Base-by-base conservation (phyloP, 2,329 filamentous ascomycete genomes). In the Fonsecaea multimorphosa region DNA sequence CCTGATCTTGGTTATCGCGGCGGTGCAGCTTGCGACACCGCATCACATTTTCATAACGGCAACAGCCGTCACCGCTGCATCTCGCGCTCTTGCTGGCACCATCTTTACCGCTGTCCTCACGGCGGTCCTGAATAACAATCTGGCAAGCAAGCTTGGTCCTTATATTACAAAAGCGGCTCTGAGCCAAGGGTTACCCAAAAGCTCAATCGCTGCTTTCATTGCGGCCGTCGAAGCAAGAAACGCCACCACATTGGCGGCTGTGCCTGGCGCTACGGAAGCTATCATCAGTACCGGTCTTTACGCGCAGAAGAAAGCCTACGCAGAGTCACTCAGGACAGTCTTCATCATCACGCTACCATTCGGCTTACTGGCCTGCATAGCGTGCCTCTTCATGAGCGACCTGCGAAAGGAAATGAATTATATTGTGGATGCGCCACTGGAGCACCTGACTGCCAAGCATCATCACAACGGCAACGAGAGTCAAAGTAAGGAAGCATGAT, bases 311-410 rank as follows among this genome's bases (percentile, higher is more conserved):
- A 61, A 64, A 22, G 64, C 64, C 22, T 64, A 52, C 32, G 60
- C 61, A 9, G 64, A 67, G 27, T 59, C 54, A n/a, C 8, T 67
- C n/a, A 40, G 64, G 38, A 24, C 64, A 4, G 40, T 60, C 3
- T 67, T 46, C 44, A 58, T 67, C 14, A 67, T 67, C 36, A 44
- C 64, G 7, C 22, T 34, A 22, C 64, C 64, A 7, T 67, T 67
- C 40, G 64, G 61, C 12, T 27, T 60, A n/a, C 14, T 64, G 16
- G 64, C 54, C 7, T 27, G 12, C 22, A 51, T 67, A 4, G 8
- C 44, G 16, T 64, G 64, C 46, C 52, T 22, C 12, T 67, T 59
- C 38, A 16, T 61, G 14, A 44, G 31, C 44, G 64, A 67, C 49
- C 16, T 67, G 53, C 40, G 34, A 7, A 64, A 64, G 61, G 54